These are phyloP conservation scores for Friedmanniomyces simplex DNA, from an alignment of 495 filamentous ascomycete species.

Conservation along the genomic window DNA sequence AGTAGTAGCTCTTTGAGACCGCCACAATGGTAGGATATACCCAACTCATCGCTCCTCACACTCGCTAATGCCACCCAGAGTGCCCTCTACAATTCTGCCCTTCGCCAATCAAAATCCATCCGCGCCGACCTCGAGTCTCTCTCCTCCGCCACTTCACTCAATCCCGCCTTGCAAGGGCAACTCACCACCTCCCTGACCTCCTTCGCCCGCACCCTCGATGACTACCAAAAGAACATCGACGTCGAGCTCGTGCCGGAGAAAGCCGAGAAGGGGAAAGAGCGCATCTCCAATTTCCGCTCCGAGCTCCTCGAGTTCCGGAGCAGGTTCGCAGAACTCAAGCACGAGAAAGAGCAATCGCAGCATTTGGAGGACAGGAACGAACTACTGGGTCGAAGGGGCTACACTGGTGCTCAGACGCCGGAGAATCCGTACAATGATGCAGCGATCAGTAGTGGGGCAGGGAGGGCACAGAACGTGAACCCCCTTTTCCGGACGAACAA, in stretches of 20 bases:
- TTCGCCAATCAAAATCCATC: conserved; percentile 83
- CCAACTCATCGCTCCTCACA: not conserved
- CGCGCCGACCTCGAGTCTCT: conserved; percentile 74
- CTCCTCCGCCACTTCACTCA: conserved; percentile 49
- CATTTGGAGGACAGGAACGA: conserved; percentile 61
- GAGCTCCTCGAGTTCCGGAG: conserved; percentile 71
- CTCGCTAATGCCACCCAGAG: conserved; percentile 39
- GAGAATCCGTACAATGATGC: conserved; percentile 86
- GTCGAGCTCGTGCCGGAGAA: conserved; percentile 79
- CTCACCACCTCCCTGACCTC: conserved; percentile 80
- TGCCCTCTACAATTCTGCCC: conserved; percentile 87
- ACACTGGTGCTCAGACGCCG: conserved; percentile 54
- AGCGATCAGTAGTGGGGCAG: conserved; percentile 23
- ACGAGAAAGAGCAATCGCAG: conserved; percentile 53
- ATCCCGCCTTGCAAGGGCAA: conserved; percentile 61
- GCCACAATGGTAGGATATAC: not conserved
- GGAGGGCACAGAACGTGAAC: conserved; percentile 25
- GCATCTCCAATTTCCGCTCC: conserved; percentile 72
- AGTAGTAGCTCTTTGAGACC: not conserved
- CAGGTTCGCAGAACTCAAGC: conserved; percentile 65
- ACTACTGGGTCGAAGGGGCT: conserved; percentile 68
- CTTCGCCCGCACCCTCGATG: conserved; percentile 83
- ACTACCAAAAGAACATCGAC: conserved; percentile 76
- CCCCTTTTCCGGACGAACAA: conserved; percentile 30
- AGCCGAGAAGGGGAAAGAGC: conserved; percentile 79